Conservation (phyloP, 139 green algal species). For the Limnomonas spitsbergensis region DNA sequence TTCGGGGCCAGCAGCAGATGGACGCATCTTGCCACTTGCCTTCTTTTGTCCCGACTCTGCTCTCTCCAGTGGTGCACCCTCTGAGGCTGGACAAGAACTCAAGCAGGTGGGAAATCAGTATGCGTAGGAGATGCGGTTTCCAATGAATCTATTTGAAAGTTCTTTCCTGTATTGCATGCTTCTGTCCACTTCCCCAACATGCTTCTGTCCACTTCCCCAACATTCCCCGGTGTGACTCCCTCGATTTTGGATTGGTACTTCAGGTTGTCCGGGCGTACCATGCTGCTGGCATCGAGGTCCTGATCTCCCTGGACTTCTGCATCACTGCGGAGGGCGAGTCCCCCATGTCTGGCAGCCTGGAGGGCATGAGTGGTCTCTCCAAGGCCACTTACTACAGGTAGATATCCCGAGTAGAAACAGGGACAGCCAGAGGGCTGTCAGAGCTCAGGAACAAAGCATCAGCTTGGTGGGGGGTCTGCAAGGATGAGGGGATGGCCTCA, state of each 20-base stretch:
- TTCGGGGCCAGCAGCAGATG: slow-evolving; percentile 16
- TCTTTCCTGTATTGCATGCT: too few species aligned
- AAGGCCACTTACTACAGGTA: slow-evolving; percentile 62
- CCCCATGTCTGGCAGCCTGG: slow-evolving; percentile 41
- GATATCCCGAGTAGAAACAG: not conserved
- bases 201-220: too few species aligned
- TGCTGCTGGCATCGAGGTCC: slow-evolving; percentile 61
- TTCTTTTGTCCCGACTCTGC: slow-evolving; percentile 14
- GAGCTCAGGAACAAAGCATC: too few species aligned
- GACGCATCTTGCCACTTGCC: slow-evolving; percentile 23
- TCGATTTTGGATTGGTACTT: not conserved
- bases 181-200: too few species aligned
- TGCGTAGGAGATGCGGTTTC: too few species aligned
- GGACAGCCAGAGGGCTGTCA: too few species aligned
- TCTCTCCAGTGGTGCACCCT: slow-evolving; percentile 23
- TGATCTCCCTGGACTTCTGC: slow-evolving; percentile 73
- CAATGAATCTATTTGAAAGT: too few species aligned
- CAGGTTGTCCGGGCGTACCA: slow-evolving; percentile 50
- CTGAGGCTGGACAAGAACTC: slow-evolving; percentile 54
- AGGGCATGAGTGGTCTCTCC: slow-evolving; percentile 60
- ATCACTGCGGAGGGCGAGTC: slow-evolving; percentile 70
- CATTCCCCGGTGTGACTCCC: too few species aligned
- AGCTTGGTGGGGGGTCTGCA: too few species aligned
- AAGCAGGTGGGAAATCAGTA: too few species aligned
- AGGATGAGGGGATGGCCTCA: too few species aligned